Percentiles rank a stretch among this genome's conserved stretches.
These are phyloP conservation scores for Pisolithus microcarpus DNA, from an alignment of 768 basidiomycete genomes.

Conservation along the genomic window DNA sequence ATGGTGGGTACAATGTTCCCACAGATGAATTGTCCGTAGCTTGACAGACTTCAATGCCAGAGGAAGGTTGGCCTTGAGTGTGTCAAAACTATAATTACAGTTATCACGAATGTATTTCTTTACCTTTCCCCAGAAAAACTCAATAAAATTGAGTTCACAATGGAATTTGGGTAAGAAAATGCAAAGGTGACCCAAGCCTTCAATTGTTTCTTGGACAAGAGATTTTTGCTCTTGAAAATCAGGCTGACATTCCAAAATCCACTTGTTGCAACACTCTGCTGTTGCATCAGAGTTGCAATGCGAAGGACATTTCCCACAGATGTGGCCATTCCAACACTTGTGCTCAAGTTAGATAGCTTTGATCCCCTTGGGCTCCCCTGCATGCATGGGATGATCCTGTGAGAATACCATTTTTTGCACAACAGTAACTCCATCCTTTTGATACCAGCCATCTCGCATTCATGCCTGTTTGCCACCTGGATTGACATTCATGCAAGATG, in stretches of 20 bases:
- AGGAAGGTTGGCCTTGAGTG: slow-evolving; percentile 18
- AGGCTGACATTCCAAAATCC: slow-evolving; percentile 9
- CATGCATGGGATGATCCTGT: slow-evolving; percentile 23
- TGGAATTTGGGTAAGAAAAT: slow-evolving; percentile 22
- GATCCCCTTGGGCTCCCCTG: slow-evolving; percentile 29
- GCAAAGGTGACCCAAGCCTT: too few relatives aligned
- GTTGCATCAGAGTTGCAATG: background rate
- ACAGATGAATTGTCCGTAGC: background rate
- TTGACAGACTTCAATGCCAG: slow-evolving; percentile 11
- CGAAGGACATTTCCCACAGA: slow-evolving; percentile 4
- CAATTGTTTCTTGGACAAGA: slow-evolving; percentile 15
- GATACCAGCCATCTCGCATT: slow-evolving; percentile 27
- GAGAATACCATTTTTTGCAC: slow-evolving; percentile 27
- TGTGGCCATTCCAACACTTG: too few relatives aligned
- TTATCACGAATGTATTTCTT: slow-evolving; percentile 20
- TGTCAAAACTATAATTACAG: slow-evolving; percentile 21
- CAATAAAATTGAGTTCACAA: slow-evolving; percentile 22
- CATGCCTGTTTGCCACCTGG: slow-evolving; percentile 19
- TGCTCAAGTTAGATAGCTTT: slow-evolving; percentile 12
- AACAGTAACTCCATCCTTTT: slow-evolving; percentile 16
- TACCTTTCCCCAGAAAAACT: slow-evolving; percentile 23
- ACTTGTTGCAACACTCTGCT: slow-evolving; percentile 23
- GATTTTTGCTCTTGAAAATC: slow-evolving; percentile 10
- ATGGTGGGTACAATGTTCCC: slow-evolving; percentile 9
- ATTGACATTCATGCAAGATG: slow-evolving; percentile 15